Evolutionary conservation across 1,284 basidiomycete genomes (phyloP), one percentile per base, ranked within the genome.

Genomic region (Sphaerobolus stellatus): DNA sequence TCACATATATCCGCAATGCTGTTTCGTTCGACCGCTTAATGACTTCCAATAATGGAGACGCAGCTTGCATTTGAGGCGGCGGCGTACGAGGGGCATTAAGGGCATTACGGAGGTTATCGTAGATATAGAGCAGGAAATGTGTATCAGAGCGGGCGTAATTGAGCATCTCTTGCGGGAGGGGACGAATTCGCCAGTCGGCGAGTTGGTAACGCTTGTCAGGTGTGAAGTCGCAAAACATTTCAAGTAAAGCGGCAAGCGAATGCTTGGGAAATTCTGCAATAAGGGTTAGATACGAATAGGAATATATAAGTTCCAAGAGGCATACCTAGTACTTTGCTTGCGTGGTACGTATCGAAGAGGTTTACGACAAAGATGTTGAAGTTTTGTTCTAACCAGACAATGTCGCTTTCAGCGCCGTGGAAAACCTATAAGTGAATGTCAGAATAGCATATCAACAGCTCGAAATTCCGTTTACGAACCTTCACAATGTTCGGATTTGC

Each of bases 271-370:
- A 91, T 20, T 88, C 92, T 88, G 56, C 27, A 40, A 46, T 18
- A 30, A 22, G 48, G 31, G 48, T 34, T 7, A 58, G 30, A 54
- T 24, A 56, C 48, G 52, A 28, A 16, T 16, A 13, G 24, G 51
- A 5, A 50, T 25, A 43, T 33, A 24, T 43, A 3, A 18, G 22
- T 38, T 38, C 3, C 18, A 25, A 57, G 31, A 49, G 6, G 56
- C 76, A 51, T 64, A 90, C 89, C 85, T 51, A 97, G 75, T 1
- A 92, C 75, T 64, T 90, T 91, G 0, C 93, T 92, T 1, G 96
- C 96, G 64, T 98, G 94, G 68, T 86, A 98, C 0, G 97, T 99
- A 68, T 99, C 96, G 67, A 98, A 99, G 8, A 99, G 73, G 58
- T 94, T 92, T 58, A 99, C 94, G 46, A 98, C 78, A 69, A 94